Evolutionary conservation across 208 protist genomes (phyloP).

Genomic region (Phytomonas francai): DNA sequence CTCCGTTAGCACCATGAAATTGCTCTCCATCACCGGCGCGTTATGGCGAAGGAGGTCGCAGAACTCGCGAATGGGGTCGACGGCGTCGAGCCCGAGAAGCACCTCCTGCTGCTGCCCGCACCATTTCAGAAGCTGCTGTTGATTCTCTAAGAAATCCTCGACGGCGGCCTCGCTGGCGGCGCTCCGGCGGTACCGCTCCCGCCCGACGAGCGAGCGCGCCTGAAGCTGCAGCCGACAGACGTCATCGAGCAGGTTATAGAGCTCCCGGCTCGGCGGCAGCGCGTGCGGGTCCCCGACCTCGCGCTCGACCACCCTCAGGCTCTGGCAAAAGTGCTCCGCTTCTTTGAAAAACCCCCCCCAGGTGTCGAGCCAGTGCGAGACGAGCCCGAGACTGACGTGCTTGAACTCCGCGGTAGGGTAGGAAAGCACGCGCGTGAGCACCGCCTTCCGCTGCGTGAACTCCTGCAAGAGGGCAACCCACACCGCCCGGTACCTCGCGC

Average conservation of each 20-base stretch:
- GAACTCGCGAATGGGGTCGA: conserved; percentile 61
- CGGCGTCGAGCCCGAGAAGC: conserved; percentile 32
- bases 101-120: conserved; percentile 72
- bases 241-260: conserved; percentile 50
- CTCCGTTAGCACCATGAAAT: conserved; percentile 79
- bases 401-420: conserved; percentile 43
- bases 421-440: conserved; percentile 34
- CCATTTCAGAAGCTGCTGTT: conserved; percentile 62
- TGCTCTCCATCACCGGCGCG: conserved; percentile 77
- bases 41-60: conserved; percentile 62
- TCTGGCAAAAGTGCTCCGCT: conserved; percentile 21
- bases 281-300: conserved; percentile 1
- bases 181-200: conserved; percentile 48
- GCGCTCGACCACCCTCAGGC: conserved; percentile 35
- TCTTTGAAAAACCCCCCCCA: conserved; percentile 47
- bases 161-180: conserved; percentile 38
- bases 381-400: conserved; percentile 29
- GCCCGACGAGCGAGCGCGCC: conserved; percentile 53
- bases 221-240: conserved; percentile 69
- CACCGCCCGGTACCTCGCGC: conserved; percentile 16
- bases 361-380: conserved; percentile 49
- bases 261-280: conserved; percentile 29
- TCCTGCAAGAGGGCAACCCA: conserved; percentile 38
- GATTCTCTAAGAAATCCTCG: conserved; percentile 55
- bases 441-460: conserved; percentile 35